phyloP scores from a whole-genome alignment of 768 basidiomycete species.

The Melanogaster broomeanus region DNA sequence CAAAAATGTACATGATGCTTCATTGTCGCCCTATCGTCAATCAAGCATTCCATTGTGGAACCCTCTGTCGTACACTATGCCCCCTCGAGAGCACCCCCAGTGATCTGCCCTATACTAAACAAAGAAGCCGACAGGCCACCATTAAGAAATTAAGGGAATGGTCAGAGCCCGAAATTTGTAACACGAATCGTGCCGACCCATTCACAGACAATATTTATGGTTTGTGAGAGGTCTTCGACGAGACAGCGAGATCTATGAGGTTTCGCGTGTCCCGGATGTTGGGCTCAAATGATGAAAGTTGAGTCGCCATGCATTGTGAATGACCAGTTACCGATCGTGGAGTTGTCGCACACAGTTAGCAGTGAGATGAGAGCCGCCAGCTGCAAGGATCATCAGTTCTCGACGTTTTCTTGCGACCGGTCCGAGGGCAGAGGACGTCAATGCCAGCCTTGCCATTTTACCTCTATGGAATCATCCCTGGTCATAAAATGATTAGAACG shows the following conservation, averaged over 20 bases:
- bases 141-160: not conserved
- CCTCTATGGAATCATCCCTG: conserved; percentile 33
- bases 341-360: conserved; percentile 31
- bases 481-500: not conserved
- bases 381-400: conserved; percentile 22
- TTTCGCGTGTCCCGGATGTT: conserved; percentile 48
- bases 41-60: no score
- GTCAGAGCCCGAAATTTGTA: not conserved
- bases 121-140: conserved; percentile 34
- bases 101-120: conserved; percentile 40
- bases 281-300: conserved; percentile 55
- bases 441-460: conserved; percentile 24
- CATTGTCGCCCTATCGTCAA: no score
- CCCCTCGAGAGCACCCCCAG: conserved; percentile 34
- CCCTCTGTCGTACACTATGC: conserved; percentile 39
- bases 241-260: conserved; percentile 25
- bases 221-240: conserved; percentile 23
- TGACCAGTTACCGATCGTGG: conserved; percentile 35
- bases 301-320: conserved; percentile 52
- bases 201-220: conserved; percentile 34
- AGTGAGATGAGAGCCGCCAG: conserved; percentile 18
- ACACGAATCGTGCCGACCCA: conserved; percentile 15
- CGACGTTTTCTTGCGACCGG: conserved; percentile 24
- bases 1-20: no score
- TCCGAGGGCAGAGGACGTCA: conserved; percentile 20